Base-by-base conservation (phyloP, 1,284 basidiomycete species). In the Tilletia walkeri region DNA sequence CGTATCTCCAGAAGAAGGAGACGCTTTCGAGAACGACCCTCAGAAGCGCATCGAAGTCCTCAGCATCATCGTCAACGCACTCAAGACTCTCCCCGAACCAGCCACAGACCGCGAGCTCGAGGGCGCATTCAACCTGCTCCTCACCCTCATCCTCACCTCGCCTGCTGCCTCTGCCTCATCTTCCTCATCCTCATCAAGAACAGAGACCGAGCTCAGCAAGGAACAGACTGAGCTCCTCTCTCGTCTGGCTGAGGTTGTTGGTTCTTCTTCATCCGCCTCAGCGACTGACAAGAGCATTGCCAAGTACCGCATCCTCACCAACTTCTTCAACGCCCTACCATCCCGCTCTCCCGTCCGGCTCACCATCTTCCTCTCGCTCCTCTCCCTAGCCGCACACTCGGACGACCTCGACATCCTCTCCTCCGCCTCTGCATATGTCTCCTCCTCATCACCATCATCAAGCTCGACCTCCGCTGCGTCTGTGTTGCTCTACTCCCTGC, bases 101-200 rank as follows among this genome's bases (percentile, higher is more conserved):
- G 80, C 79, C 34, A 77, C 71, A 45, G 81, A 83, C 47, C 76
- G 80, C 38, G 75, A 83, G 65, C 69, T 83, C 34, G 82, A 83
- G 67, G 82, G 82, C 16, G 72, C 78, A 30, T 82, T 76, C 73
- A 83, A 83, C 70, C 71, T 83, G 14, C 69, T 82, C 65, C 69
- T 72, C 41, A 68, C 77, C 34, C 75, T 83, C 48, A 73, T 83
- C 65, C 36, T 75, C 12, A 63, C 59, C 7, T 61, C 56, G 56
- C 56, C 56, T 34, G 56, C 56, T 34, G 24, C 30, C 30, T 9
- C 56, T 5, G 30, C 65, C 61, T 67, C 45, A 70, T 67, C 36
- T 65, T 69, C 41, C 14, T 45, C 41, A 45, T 45, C 41, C 14
- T 9, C 41, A 1, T 49, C 49, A 47, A 34, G n/a, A 61, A 68